Conservation (phyloP, 805 yeast genomes). For the Tetrapisispora fleetii region DNA sequence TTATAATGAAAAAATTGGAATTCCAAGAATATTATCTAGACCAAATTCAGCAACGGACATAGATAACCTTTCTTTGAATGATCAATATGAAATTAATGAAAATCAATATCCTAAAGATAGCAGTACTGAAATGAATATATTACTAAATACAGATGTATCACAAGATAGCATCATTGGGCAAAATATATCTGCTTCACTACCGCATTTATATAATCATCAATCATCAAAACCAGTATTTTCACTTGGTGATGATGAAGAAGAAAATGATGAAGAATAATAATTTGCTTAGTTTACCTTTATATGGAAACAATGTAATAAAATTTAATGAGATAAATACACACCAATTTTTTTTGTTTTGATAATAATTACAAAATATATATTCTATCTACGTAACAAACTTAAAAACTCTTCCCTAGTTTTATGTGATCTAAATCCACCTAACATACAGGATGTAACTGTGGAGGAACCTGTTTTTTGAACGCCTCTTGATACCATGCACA, state of each 20-base stretch:
- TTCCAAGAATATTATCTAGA: constrained; percentile 23
- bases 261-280: background rate
- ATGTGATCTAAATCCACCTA: constrained; percentile 92
- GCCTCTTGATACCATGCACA: constrained; percentile 99
- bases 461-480: constrained; percentile 91
- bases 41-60: constrained; percentile 12
- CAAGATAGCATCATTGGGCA: background rate
- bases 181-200: background rate
- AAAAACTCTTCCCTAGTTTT: constrained; percentile 95
- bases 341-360: background rate
- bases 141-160: background rate
- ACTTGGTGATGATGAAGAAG: constrained; percentile 1
- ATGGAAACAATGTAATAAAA: background rate
- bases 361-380: constrained; percentile 1
- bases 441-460: constrained; percentile 93
- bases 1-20: constrained; percentile 5
- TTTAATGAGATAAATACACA: background rate
- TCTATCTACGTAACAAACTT: constrained; percentile 59
- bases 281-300: background rate
- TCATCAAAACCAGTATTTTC: background rate
- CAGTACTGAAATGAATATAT: background rate
- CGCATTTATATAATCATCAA: background rate
- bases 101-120: background rate
- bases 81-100: background rate
- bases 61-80: background rate